Base-by-base conservation (phyloP, 257 asterid genomes). In the Nyctanthes arbortristis region DNA sequence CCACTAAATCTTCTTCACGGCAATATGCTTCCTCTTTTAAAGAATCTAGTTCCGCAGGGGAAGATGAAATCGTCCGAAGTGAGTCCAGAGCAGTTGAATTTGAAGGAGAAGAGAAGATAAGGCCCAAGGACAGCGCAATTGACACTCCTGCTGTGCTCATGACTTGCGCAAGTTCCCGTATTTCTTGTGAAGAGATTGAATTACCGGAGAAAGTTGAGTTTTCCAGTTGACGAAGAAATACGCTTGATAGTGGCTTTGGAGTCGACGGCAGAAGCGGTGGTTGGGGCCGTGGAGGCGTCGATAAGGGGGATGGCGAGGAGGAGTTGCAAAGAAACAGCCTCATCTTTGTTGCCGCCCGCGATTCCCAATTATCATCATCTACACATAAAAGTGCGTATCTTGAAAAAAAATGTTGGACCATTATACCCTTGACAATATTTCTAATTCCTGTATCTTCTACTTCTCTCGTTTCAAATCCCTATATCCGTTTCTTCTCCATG, bases 71-170 rank as follows among this genome's bases (percentile, higher is more conserved):
- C 40, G 66, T 7, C 9, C 72, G 31, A 6, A 64, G 61, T 10
- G 69, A 67, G 18, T 74, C 89, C 31, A 73, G 30, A 6, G 89
- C 74, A 22, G 74, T 64, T 9, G 80, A 81, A 55, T 70, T 60
- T 28, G 84, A 55, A 18, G 88, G 91, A 66, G 84, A 73, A 47
- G 90, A 79, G 63, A 66, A 75, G 43, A 87, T 67, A 70, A 93
- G 69, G 37, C 93, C 93, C 27, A 89, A 34, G 1, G 96, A 88
- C 36, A 91, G 85, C 31, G 89, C 78, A 12, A 82, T 31, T 31
- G 96, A 84, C 40, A 89, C 68, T 29, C 89, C 78, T 47, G 83
- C 65, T 12, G 85, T 71, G 36, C 81, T 78, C 18, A 84, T 36
- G 9, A 76, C 72, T 69, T 72, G 82, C 10, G 78, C 12, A 65